These are phyloP conservation scores for Keithomyces neogunnii DNA, from an alignment of 2,329 filamentous ascomycete species.

Conservation along the genomic window DNA sequence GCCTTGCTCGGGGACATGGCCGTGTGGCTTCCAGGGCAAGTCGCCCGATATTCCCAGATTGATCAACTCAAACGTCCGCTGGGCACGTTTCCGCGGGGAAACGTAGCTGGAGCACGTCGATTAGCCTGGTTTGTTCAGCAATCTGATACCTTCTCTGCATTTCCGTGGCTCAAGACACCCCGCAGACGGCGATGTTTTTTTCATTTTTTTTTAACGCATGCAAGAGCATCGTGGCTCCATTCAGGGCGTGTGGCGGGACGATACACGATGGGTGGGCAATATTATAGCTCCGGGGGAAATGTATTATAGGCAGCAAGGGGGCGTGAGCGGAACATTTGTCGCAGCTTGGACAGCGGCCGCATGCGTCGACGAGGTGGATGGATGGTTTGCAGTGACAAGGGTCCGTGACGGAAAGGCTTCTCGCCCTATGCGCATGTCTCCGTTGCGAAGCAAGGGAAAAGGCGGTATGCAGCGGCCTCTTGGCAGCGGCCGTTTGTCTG, in stretches of 20 bases:
- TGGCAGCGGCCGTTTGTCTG: not conserved
- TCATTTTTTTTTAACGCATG: not conserved
- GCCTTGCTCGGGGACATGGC: slow-evolving; percentile 21
- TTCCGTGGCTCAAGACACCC: too few relatives aligned
- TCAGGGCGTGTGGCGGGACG: not conserved
- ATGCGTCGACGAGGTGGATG: not conserved
- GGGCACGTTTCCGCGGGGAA: slow-evolving; percentile 75
- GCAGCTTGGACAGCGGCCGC: not conserved
- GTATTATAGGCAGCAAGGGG: not conserved
- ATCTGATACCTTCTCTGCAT: too few relatives aligned
- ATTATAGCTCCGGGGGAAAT: not conserved
- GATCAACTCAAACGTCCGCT: slow-evolving; percentile 83
- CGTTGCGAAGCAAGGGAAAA: not conserved
- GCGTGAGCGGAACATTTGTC: not conserved
- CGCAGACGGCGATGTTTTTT: too few relatives aligned
- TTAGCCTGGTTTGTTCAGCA: not conserved
- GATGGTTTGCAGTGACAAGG: not conserved
- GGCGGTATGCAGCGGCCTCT: not conserved
- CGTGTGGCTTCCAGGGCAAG: slow-evolving; percentile 60
- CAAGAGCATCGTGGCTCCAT: slow-evolving; percentile 1
- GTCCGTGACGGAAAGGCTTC: too few relatives aligned
- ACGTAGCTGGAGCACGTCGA: slow-evolving; percentile 55
- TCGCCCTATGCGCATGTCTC: too few relatives aligned
- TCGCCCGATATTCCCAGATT: slow-evolving; percentile 59
- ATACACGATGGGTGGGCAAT: not conserved